Conservation (phyloP, 257 asterid genomes). For the Linaria vulgaris region DNA sequence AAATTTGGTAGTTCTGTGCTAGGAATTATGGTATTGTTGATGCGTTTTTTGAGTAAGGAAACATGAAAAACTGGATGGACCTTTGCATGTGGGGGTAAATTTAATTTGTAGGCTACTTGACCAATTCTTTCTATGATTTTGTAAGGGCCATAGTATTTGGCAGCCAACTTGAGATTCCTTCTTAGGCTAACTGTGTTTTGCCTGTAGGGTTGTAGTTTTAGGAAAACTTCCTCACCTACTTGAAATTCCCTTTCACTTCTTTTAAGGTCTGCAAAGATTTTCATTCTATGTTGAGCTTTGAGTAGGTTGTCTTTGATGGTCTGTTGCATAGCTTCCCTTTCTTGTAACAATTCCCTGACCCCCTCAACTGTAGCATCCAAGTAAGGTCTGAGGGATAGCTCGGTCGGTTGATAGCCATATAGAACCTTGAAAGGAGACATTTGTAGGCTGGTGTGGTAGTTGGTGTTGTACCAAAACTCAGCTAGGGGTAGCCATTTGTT, state of each 20-base stretch:
- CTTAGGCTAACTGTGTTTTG: no score
- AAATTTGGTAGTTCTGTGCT: no score
- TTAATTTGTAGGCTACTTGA: neutral
- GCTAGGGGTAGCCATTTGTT: neutral
- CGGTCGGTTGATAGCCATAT: neutral
- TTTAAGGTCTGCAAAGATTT: neutral
- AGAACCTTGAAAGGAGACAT: neutral
- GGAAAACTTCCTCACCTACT: neutral
- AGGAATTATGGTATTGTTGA: no score
- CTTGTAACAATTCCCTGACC: neutral
- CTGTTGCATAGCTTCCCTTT: neutral
- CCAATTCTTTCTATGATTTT: neutral
- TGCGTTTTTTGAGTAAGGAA: neutral
- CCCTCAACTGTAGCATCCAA: neutral
- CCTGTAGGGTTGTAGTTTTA: neutral
- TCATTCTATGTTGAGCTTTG: neutral
- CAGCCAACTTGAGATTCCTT: neutral
- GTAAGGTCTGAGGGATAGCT: neutral
- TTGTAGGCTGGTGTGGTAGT: neutral
- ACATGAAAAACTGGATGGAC: neutral
- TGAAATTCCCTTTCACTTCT: neutral
- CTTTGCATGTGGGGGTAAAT: no score
- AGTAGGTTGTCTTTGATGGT: neutral
- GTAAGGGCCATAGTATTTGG: neutral
- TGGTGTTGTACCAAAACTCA: conserved; percentile 6